These are phyloP conservation scores for Ampelocalamus luodianensis DNA, from an alignment of 176 grass and related monocot genomes.

Conservation along the genomic window DNA sequence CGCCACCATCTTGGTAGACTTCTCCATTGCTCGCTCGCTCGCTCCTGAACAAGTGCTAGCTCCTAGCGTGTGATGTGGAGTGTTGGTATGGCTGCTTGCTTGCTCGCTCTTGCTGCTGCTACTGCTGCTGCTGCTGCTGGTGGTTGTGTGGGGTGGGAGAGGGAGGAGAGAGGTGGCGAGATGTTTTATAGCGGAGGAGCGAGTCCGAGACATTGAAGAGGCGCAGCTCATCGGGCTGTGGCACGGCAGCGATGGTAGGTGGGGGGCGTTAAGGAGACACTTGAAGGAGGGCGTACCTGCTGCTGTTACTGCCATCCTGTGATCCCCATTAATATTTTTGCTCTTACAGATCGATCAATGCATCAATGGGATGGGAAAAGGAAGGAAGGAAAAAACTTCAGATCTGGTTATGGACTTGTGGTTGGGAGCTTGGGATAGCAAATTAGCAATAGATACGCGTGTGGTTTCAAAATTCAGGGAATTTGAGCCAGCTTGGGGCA, in stretches of 20 bases:
- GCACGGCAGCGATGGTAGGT: slow-evolving; percentile 42
- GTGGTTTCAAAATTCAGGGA: slow-evolving; percentile 12
- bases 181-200: slow-evolving; percentile 41
- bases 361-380: neutral
- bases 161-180: slow-evolving; percentile 18
- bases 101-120: neutral
- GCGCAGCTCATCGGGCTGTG: slow-evolving; percentile 44
- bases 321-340: slow-evolving; percentile 52
- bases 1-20: slow-evolving; percentile 48
- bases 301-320: slow-evolving; percentile 54
- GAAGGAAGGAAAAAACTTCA: neutral
- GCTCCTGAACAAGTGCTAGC: neutral
- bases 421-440: slow-evolving; percentile 17
- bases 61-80: slow-evolving; percentile 12
- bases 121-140: slow-evolving; percentile 23
- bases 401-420: slow-evolving; percentile 47
- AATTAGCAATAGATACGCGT: neutral
- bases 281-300: slow-evolving; percentile 54
- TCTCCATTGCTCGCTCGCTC: slow-evolving; percentile 52
- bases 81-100: neutral
- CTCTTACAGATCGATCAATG: slow-evolving; percentile 22
- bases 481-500: neutral
- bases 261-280: slow-evolving; percentile 41
- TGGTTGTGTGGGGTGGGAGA: neutral
- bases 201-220: slow-evolving; percentile 42